Percentiles rank a stretch among this genome's conserved stretches.
Evolutionary conservation across 1,139 yeast genomes (phyloP).

Genomic region (Pneumocystis murina): DNA sequence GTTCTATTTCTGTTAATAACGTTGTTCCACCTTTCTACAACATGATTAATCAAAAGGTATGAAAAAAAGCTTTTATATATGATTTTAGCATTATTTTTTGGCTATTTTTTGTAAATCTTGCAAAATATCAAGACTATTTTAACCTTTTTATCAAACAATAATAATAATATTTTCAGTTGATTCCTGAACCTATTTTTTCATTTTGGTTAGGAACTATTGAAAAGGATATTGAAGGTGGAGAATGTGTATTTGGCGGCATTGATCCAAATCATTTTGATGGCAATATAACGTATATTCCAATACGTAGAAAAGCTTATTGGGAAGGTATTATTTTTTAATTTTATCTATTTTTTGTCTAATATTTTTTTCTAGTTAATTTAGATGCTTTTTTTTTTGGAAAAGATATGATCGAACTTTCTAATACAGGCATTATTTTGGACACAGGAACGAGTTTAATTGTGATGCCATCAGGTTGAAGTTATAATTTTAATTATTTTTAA

Average conservation of each 20-base stretch:
- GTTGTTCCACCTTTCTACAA: constrained; percentile 89
- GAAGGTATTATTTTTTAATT: constrained; percentile 28
- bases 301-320: constrained; percentile 99
- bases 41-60: constrained; percentile 56
- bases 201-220: constrained; percentile 74
- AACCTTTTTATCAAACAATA: not conserved
- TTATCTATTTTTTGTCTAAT: too few species aligned
- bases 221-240: constrained; percentile 59
- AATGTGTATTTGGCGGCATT: constrained; percentile 87
- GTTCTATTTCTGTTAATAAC: constrained; percentile 71
- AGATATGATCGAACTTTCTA: constrained; percentile 66
- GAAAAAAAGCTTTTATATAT: not conserved
- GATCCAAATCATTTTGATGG: constrained; percentile 65
- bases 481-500: not conserved
- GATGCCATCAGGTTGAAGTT: constrained; percentile 48
- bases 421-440: constrained; percentile 93
- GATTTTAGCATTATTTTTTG: not conserved
- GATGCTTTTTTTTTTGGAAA: constrained; percentile 83
- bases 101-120: not conserved
- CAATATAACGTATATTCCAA: constrained; percentile 84
- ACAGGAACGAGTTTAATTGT: constrained; percentile 96
- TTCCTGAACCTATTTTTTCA: constrained; percentile 74
- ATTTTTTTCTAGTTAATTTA: constrained; percentile 40
- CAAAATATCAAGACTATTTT: too few species aligned
- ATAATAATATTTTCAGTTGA: constrained; percentile 21